Percentiles rank a stretch among this genome's conserved stretches.
phyloP scores from a whole-genome alignment of 2,329 filamentous ascomycete species.

The Rhynchosporium agropyri region DNA sequence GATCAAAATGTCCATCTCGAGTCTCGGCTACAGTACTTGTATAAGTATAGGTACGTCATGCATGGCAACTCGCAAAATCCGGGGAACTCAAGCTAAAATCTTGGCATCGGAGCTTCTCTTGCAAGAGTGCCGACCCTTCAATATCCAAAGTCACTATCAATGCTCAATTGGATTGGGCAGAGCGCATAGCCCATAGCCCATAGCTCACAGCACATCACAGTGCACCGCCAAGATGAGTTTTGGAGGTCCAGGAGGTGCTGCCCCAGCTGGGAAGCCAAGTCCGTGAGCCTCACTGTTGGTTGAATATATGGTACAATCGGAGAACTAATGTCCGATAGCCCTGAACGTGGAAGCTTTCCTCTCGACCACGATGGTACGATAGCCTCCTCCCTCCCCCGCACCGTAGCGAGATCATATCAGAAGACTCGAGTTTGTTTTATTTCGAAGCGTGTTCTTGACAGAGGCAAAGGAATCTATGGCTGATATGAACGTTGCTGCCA shows the following conservation, averaged over 20 bases:
- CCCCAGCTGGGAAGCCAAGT: slow-evolving; percentile 66
- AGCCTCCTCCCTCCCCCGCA: neutral
- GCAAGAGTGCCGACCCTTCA: slow-evolving; percentile 2
- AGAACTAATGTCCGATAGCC: slow-evolving; percentile 52
- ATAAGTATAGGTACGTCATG: too few relatives aligned
- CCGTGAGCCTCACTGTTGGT: slow-evolving; percentile 56
- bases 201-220: neutral
- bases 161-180: neutral
- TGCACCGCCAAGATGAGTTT: slow-evolving; percentile 58
- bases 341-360: slow-evolving; percentile 92
- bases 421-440: neutral
- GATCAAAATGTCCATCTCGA: too few relatives aligned
- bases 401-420: neutral
- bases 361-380: slow-evolving; percentile 81
- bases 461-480: neutral
- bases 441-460: neutral
- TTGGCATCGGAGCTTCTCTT: slow-evolving; percentile 3
- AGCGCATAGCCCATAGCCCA: slow-evolving; percentile 4
- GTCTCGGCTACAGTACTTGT: neutral
- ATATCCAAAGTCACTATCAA: neutral
- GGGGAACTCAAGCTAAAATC: neutral
- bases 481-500: slow-evolving; percentile 44
- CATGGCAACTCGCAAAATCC: neutral
- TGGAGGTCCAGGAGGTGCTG: slow-evolving; percentile 69
- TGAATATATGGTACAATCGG: neutral